Evolutionary conservation across 306 rosid genomes (phyloP), one percentile per base, ranked within the genome.

Genomic region (Cajanus cajan): DNA sequence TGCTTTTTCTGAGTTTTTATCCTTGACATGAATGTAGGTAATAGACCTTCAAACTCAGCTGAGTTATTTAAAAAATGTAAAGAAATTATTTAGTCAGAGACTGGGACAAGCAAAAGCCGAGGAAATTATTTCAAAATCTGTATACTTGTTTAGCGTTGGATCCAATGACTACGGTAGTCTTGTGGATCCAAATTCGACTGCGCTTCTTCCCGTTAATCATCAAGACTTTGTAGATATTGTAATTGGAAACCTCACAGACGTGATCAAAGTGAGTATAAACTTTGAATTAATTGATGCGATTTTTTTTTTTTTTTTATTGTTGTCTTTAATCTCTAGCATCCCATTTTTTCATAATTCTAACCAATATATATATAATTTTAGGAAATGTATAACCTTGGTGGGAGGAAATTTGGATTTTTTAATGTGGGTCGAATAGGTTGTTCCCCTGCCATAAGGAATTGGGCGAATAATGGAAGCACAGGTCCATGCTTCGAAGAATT

Each of bases 351-450:
- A n/a, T n/a, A n/a, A 63, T 36, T 19, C 24, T 16, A 64, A 65
- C 44, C 70, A n/a, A 36, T 15, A 16, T 59, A 40, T 28, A 25
- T 33, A 8, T 73, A 9, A 39, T 0, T 64, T 12, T 16, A 83
- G 91, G 91, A 78, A 80, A 61, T 61, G 6, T 73, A 90, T 64
- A 71, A 82, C 39, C 40, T 51, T 18, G 90, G 92, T 11, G 92
- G 89, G 71, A 88, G 82, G 79, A 90, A 90, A 70, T 88, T 90
- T 73, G 94, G 76, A 21, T 72, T 86, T 22, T 1, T 70, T 9
- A 86, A 47, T 12, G 6, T 84, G 37, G 16, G 12, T 31, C 71
- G 86, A 0, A 8, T 82, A 51, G 90, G 83, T 15, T 85, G 89
- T 77, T 1, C 18, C 19, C 91, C 91, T 0, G 1, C 1, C 22